Percentiles rank a stretch among this genome's conserved stretches.
Evolutionary conservation across 164 flowering plant species (phyloP).

Genomic region (Pachysandra terminalis): DNA sequence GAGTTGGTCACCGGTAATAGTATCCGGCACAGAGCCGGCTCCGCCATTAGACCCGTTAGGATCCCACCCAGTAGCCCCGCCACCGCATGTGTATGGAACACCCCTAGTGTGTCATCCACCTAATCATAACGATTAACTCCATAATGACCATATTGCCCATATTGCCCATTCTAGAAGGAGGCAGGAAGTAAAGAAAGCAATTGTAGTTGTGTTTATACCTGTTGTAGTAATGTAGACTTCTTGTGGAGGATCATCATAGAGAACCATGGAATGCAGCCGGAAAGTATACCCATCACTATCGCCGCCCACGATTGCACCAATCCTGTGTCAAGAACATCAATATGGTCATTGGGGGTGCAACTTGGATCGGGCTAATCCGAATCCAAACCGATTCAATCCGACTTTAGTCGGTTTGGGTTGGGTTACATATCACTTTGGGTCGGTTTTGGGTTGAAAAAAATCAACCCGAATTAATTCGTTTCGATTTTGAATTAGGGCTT

Average conservation of each 20-base stretch:
- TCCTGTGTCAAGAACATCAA: conserved; percentile 17
- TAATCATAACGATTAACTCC: background rate
- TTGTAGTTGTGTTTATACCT: no score
- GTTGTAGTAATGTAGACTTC: conserved; percentile 20
- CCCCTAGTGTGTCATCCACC: conserved; percentile 26
- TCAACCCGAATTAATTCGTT: no score
- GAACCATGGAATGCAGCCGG: conserved; percentile 38
- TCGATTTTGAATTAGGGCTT: no score
- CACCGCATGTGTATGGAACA: conserved; percentile 20
- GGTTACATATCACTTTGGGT: no score
- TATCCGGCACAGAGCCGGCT: conserved; percentile 21
- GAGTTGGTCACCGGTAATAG: conserved; percentile 18
- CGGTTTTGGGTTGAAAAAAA: no score
- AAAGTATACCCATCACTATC: conserved; percentile 31
- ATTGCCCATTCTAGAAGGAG: no score
- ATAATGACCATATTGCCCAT: no score
- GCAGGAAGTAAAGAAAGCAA: no score
- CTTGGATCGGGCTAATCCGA: no score
- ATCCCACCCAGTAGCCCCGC: conserved; percentile 21
- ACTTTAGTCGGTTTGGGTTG: no score
- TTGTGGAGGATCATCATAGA: conserved; percentile 39
- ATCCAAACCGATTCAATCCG: no score
- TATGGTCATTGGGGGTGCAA: no score
- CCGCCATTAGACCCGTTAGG: conserved; percentile 22
- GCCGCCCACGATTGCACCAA: conserved; percentile 42